Evolutionary conservation across 2,329 filamentous ascomycete species (phyloP).

Genomic region (Calonectria henricotiae): DNA sequence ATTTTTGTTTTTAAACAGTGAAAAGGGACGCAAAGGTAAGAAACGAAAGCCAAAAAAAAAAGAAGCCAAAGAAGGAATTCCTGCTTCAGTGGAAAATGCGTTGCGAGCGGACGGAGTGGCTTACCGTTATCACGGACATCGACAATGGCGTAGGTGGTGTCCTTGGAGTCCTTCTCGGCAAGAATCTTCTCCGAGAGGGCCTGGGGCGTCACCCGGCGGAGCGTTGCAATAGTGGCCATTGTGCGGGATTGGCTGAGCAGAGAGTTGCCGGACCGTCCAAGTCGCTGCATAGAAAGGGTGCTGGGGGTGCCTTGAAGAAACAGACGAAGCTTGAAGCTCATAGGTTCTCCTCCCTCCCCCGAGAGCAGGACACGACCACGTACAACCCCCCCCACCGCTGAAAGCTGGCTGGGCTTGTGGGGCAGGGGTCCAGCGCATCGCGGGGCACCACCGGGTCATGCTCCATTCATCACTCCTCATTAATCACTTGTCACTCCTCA

Average conservation of each 20-base stretch:
- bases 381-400: not conserved
- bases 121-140: conserved; percentile 90
- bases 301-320: not conserved
- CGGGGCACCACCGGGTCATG: not conserved
- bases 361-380: not conserved
- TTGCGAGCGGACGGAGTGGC: conserved; percentile 38
- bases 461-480: not conserved
- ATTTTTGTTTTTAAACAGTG: not conserved
- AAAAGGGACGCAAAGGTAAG: not conserved
- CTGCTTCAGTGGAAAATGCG: conserved; percentile 4
- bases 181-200: conserved; percentile 79
- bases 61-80: not conserved
- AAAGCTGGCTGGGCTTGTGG: not conserved
- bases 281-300: conserved; percentile 37
- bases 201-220: conserved; percentile 79
- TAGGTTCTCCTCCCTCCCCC: not conserved
- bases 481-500: too few species aligned
- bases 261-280: conserved; percentile 30
- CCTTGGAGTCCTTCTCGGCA: conserved; percentile 61
- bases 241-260: conserved; percentile 41
- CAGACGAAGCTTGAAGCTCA: conserved; percentile 1
- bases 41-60: not conserved
- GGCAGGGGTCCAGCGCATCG: not conserved
- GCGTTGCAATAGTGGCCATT: conserved; percentile 73
- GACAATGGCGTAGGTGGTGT: conserved; percentile 78